These are phyloP conservation scores for Juncus effusus DNA, from an alignment of 176 grass and related monocot genomes.

Conservation along the genomic window DNA sequence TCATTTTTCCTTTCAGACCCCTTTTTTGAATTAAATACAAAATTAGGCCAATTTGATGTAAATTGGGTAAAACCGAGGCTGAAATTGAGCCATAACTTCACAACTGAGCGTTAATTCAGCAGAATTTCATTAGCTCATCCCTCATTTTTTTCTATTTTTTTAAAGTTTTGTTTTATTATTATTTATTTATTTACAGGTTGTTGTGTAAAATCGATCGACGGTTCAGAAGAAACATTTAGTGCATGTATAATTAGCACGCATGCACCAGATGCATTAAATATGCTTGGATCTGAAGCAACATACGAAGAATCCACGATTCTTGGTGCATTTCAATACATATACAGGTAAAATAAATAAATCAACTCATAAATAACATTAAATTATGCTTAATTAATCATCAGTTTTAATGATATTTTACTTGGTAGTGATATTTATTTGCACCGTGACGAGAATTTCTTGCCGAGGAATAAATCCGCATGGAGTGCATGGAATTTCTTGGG, in stretches of 20 bases:
- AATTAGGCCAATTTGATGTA: too few relatives aligned
- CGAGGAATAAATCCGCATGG: constrained; percentile 70
- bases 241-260: constrained; percentile 62
- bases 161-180: not conserved
- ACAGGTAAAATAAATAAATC: constrained; percentile 43
- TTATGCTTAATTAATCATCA: too few relatives aligned
- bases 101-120: too few relatives aligned
- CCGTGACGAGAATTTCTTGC: constrained; percentile 65
- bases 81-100: too few relatives aligned
- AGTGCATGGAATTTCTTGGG: constrained; percentile 91
- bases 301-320: constrained; percentile 64
- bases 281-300: constrained; percentile 66
- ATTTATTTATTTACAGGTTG: constrained; percentile 34
- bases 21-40: too few relatives aligned
- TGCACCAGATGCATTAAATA: constrained; percentile 70
- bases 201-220: constrained; percentile 31
- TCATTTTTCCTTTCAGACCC: too few relatives aligned
- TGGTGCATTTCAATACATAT: constrained; percentile 78
- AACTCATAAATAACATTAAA: constrained; percentile 10
- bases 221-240: constrained; percentile 56
- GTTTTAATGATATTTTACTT: constrained; percentile 1
- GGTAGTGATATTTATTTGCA: constrained; percentile 92
- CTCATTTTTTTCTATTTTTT: not conserved
- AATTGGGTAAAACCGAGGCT: too few relatives aligned
- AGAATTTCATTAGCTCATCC: not conserved